phyloP scores from a whole-genome alignment of 169 alveolate species.

The Pseudocohnilembus persalinus region DNA sequence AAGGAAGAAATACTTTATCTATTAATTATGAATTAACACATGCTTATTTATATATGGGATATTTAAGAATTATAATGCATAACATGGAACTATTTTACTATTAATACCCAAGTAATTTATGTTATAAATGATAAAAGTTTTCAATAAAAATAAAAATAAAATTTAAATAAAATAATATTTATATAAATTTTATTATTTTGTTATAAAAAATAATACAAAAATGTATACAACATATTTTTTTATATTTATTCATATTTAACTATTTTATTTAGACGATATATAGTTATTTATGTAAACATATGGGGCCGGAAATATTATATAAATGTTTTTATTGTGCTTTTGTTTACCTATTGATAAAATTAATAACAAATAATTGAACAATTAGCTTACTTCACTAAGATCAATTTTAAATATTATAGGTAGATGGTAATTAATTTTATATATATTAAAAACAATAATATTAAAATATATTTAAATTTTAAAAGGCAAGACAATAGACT shows the following conservation, averaged over 20 bases:
- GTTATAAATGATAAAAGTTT: too few species aligned
- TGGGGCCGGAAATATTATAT: neutral
- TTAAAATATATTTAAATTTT: too few species aligned
- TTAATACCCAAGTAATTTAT: neutral
- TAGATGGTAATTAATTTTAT: neutral
- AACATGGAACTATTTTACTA: neutral
- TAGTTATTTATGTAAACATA: neutral
- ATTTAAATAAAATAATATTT: too few species aligned
- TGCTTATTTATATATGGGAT: too few species aligned
- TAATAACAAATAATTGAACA: too few species aligned
- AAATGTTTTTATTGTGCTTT: neutral
- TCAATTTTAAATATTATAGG: neutral
- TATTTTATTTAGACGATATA: neutral
- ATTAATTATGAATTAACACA: slow-evolving; percentile 10
- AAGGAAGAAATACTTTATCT: slow-evolving; percentile 35
- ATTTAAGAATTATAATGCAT: neutral
- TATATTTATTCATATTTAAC: too few species aligned
- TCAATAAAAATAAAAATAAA: too few species aligned
- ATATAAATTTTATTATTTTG: too few species aligned
- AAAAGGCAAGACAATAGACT: too few species aligned
- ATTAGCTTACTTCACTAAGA: neutral
- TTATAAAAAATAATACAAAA: too few species aligned
- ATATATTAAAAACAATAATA: neutral
- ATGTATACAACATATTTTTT: too few species aligned
- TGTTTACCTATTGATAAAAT: neutral